Conservation (phyloP, 164 flowering plant species). For the Saururus chinensis region DNA sequence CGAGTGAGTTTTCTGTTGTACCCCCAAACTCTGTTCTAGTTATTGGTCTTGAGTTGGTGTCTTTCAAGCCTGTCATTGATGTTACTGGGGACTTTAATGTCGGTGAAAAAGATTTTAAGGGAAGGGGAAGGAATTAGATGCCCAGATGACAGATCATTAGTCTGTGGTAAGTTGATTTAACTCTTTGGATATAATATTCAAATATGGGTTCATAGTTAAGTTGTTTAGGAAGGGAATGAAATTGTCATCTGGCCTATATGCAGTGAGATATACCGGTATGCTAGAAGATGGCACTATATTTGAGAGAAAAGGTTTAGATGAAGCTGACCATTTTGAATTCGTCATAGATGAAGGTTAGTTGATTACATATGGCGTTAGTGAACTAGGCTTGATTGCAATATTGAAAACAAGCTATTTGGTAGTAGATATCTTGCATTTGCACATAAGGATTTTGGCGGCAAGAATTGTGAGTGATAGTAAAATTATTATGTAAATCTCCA, state of each 20-base stretch:
- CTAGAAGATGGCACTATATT: slow-evolving; percentile 34
- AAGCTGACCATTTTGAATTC: slow-evolving; percentile 35
- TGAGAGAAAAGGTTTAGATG: slow-evolving; percentile 33
- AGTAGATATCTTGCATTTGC: neutral
- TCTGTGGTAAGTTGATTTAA: slow-evolving; percentile 20
- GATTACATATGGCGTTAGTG: neutral
- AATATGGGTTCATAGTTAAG: neutral
- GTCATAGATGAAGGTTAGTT: slow-evolving; percentile 24
- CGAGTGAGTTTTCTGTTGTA: slow-evolving; percentile 5
- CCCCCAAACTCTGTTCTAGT: slow-evolving; percentile 17
- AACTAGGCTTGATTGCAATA: neutral
- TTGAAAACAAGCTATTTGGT: no score
- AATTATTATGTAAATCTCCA: neutral
- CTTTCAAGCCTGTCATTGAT: slow-evolving; percentile 39
- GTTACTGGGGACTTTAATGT: slow-evolving; percentile 32
- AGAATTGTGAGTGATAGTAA: neutral
- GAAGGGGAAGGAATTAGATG: slow-evolving; percentile 33
- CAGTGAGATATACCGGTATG: slow-evolving; percentile 10
- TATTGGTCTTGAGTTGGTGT: slow-evolving; percentile 31
- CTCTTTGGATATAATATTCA: neutral
- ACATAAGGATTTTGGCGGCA: neutral
- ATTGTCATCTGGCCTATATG: neutral
- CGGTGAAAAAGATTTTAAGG: slow-evolving; percentile 25
- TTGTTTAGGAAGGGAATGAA: neutral
- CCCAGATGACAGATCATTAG: slow-evolving; percentile 42